Evolutionary conservation across 768 basidiomycete genomes (phyloP), one percentile per base, ranked within the genome.

Genomic region (Leccinum sublutescens): DNA sequence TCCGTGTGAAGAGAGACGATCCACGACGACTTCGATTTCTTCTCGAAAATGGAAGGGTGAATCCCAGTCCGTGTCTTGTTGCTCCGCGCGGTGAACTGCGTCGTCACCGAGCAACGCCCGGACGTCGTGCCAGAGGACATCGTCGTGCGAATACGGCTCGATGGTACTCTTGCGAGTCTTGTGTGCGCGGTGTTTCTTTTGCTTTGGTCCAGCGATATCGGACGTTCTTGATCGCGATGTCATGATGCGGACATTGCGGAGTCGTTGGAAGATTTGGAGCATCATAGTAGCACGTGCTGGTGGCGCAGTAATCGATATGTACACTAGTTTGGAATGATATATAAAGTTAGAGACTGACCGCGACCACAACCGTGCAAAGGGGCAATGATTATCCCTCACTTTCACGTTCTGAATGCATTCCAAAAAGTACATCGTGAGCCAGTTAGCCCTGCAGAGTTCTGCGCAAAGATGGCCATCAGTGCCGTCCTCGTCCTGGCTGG

Each of bases 71-170:
- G 68, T 71, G 6, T 81, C 81, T 0, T 79, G 77, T 21, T 76
- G 77, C 3, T 82, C 69, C 4, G 82, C 77, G 14, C 74, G 70
- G 27, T 84, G 79, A 0, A 88, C 84, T 8, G 74, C 75, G 15
- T 85, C 82, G 49, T 75, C 55, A 2, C 92, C 93, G 2, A 97
- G 76, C 4, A 94, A 76, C 3, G 76, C 78, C 31, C 82, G 68
- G 23, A 95, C 81, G 58, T 97, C 93, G 52, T 79, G 82, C 74
- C 82, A 85, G 29, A 91, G 75, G 11, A 95, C 88, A 66, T 94
- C 91, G 23, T 87, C 89, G 15, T 82, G 64, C 3, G 91, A 88
- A 66, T 82, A 88, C 0, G 82, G 77, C 51, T 91, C 91, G 54
- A 66, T 50, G 45, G 19, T 33, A 34, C 25, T 52, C 2, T 48